Conservation (phyloP, 305 asterid species). For the Fraxinus ornus region DNA sequence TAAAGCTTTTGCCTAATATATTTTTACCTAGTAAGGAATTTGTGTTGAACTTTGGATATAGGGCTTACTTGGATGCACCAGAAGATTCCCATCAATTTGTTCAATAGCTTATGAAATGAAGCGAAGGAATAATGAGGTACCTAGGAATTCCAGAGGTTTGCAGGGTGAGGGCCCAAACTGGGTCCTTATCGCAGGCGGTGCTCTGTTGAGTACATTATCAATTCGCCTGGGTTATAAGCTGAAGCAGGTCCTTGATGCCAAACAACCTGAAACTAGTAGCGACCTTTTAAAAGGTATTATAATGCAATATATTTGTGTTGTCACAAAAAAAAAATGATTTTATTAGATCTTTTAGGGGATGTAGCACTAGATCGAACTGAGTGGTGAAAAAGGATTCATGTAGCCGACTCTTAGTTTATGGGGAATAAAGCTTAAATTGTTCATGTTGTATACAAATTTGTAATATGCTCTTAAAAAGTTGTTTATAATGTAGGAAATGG, state of each 20-base stretch:
- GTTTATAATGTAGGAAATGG: conserved; percentile 35
- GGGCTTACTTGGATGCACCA: background rate
- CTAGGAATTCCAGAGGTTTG: conserved; percentile 33
- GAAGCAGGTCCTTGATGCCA: conserved; percentile 44
- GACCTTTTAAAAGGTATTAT: conserved; percentile 35
- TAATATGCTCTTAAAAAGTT: conserved; percentile 15
- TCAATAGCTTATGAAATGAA: conserved; percentile 33
- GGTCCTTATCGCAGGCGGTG: conserved; percentile 55
- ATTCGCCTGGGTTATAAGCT: conserved; percentile 50
- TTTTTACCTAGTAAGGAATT: background rate
- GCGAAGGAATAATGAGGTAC: conserved; percentile 32
- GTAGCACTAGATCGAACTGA: background rate
- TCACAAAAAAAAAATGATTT: background rate
- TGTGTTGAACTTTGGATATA: background rate
- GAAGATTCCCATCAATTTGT: background rate
- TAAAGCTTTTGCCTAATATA: background rate
- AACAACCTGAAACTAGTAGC: conserved; percentile 30
- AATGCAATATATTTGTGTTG: background rate
- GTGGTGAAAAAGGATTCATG: background rate
- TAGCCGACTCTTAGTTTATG: background rate
- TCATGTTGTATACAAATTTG: background rate
- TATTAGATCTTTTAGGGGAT: background rate
- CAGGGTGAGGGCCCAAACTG: conserved; percentile 46
- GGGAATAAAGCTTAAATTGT: background rate
- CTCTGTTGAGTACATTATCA: conserved; percentile 47